phyloP scores from a whole-genome alignment of 1,284 basidiomycete genomes.

The Leccinum subrobustum region DNA sequence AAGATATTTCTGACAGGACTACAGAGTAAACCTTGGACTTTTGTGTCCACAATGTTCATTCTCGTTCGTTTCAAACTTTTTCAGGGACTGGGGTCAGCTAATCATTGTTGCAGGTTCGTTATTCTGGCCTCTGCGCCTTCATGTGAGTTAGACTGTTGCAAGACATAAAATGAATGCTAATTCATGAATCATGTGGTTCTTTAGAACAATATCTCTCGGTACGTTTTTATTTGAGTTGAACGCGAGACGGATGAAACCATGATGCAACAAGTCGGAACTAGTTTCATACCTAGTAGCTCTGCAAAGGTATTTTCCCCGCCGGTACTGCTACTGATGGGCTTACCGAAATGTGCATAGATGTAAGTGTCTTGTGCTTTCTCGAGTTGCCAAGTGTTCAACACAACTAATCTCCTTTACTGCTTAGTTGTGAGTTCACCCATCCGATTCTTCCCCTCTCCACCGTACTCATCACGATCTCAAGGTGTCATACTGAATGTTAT shows the following conservation, averaged over 20 bases:
- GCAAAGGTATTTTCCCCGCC: not conserved
- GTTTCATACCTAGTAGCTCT: not conserved
- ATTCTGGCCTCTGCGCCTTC: not conserved
- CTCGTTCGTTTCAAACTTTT: not conserved
- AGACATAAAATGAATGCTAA: not conserved
- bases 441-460: not conserved
- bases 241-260: not conserved
- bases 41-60: not conserved
- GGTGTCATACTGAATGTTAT: not conserved
- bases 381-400: not conserved
- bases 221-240: not conserved
- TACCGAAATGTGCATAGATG: not conserved
- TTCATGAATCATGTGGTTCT: not conserved
- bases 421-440: constrained; percentile 6
- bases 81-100: not conserved
- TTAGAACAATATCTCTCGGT: not conserved
- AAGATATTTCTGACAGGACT: not conserved
- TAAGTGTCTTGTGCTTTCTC: not conserved
- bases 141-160: not conserved
- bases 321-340: not conserved
- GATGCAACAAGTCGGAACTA: not conserved
- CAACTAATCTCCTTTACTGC: not conserved
- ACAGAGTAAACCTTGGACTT: not conserved
- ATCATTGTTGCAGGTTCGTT: not conserved
- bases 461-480: not conserved